These are phyloP conservation scores for Vachellia pachyceras DNA, from an alignment of 306 rosid species.

Conservation along the genomic window DNA sequence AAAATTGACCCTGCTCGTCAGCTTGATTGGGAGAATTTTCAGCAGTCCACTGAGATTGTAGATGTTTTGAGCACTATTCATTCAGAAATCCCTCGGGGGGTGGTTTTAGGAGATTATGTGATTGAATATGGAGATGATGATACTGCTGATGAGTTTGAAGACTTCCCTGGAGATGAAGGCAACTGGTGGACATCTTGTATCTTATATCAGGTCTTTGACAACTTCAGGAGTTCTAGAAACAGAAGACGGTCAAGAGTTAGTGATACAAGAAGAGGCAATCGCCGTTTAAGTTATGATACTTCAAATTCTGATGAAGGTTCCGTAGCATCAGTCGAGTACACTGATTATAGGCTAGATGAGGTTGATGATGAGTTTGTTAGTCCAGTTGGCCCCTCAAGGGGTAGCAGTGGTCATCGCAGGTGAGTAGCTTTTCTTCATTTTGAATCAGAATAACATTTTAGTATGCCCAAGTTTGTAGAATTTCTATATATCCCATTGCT, in stretches of 20 bases:
- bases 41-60: slow-evolving; percentile 92
- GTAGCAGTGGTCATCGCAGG: slow-evolving; percentile 77
- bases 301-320: slow-evolving; percentile 89
- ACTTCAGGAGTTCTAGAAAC: slow-evolving; percentile 86
- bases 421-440: slow-evolving; percentile 36
- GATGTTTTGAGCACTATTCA: slow-evolving; percentile 97
- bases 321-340: slow-evolving; percentile 70
- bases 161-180: slow-evolving; percentile 82
- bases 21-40: slow-evolving; percentile 99
- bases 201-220: slow-evolving; percentile 85
- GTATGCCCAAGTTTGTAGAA: neutral
- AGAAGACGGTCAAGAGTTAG: slow-evolving; percentile 78
- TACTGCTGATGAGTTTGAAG: slow-evolving; percentile 82
- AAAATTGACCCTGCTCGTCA: slow-evolving; percentile 90
- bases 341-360: slow-evolving; percentile 75
- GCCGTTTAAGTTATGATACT: slow-evolving; percentile 71
- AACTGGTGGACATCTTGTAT: slow-evolving; percentile 99
- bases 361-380: slow-evolving; percentile 71
- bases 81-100: slow-evolving; percentile 89
- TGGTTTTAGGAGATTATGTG: slow-evolving; percentile 93
- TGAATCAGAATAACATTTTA: slow-evolving; percentile 7
- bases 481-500: slow-evolving; percentile 25
- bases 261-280: slow-evolving; percentile 73
- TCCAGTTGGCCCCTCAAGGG: slow-evolving; percentile 63
- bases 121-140: slow-evolving; percentile 94